Evolutionary conservation across 495 filamentous ascomycete species (phyloP).

Genomic region (Hypoxylon crocopeplum): DNA sequence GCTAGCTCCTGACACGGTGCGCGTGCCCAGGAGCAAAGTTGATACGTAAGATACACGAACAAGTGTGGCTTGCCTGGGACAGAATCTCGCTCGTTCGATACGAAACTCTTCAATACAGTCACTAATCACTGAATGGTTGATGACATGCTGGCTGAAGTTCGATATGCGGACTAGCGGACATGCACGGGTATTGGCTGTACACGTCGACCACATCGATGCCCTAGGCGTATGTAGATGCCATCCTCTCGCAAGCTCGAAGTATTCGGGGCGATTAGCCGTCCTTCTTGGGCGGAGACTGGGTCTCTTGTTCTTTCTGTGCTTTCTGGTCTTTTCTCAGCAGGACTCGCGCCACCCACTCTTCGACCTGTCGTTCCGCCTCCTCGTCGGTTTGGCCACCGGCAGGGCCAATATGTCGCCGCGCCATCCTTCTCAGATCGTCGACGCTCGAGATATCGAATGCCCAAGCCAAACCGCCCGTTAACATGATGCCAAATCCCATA

Average conservation of each 20-base stretch:
- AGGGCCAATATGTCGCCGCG: conserved; percentile 55
- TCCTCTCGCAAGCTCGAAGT: conserved; percentile 5
- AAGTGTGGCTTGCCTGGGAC: conserved; percentile 21
- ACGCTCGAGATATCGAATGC: conserved; percentile 73
- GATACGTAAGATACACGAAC: conserved; percentile 6
- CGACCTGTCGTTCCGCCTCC: conserved; percentile 70
- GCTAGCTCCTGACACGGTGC: conserved; percentile 11
- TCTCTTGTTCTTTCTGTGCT: conserved; percentile 19
- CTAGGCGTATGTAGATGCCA: neutral
- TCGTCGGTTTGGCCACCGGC: conserved; percentile 55
- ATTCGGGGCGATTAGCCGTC: conserved; percentile 6
- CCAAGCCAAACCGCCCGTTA: conserved; percentile 69
- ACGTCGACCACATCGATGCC: neutral
- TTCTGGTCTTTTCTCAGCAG: conserved; percentile 60
- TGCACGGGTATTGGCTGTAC: conserved; percentile 4
- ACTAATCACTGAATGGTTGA: conserved; percentile 3
- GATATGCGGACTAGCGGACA: conserved; percentile 1
- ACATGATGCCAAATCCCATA: conserved; percentile 70
- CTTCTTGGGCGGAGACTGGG: conserved; percentile 9
- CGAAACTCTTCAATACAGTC: conserved; percentile 1
- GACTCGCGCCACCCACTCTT: conserved; percentile 70
- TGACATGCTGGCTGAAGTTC: neutral
- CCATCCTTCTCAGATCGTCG: conserved; percentile 67
- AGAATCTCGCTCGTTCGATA: conserved; percentile 4
- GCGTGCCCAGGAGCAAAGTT: neutral